Evolutionary conservation across 176 grass and related monocot genomes (phyloP).

Genomic region (Secale cereale): DNA sequence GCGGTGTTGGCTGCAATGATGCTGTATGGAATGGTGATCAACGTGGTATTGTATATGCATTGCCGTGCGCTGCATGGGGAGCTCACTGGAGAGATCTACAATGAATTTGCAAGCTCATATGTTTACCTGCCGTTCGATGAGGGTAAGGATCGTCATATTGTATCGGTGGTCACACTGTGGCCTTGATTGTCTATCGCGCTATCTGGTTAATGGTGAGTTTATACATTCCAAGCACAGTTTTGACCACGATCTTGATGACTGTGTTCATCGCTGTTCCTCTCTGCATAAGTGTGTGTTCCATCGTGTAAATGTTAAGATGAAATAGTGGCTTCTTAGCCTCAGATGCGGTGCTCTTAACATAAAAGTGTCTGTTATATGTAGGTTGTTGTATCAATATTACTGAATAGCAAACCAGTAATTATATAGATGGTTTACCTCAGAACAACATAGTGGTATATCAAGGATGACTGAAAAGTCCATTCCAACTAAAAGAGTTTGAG

Average conservation of each 20-base stretch:
- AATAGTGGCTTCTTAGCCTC: neutral
- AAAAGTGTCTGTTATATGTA: neutral
- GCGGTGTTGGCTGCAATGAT: conserved; percentile 13
- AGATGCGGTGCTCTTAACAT: neutral
- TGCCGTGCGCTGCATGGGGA: conserved; percentile 36
- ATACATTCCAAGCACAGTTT: neutral
- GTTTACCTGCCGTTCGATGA: conserved; percentile 37
- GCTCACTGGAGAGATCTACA: conserved; percentile 40
- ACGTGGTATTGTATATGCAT: conserved; percentile 41
- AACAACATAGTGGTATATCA: neutral
- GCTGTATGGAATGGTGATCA: conserved; percentile 36
- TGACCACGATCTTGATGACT: neutral
- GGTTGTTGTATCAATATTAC: neutral
- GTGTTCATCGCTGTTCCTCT: neutral
- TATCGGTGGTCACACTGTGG: conserved; percentile 14
- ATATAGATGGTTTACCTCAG: neutral
- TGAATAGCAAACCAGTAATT: neutral
- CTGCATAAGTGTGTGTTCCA: neutral
- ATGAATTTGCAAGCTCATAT: conserved; percentile 44
- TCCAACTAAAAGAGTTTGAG: neutral
- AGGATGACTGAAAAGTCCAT: neutral
- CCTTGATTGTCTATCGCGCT: neutral
- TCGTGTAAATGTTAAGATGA: neutral
- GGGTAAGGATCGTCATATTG: conserved; percentile 24
- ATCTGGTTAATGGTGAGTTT: neutral